These are phyloP conservation scores for Kregervanrija delftensis DNA, from an alignment of 805 yeast genomes.

Conservation along the genomic window DNA sequence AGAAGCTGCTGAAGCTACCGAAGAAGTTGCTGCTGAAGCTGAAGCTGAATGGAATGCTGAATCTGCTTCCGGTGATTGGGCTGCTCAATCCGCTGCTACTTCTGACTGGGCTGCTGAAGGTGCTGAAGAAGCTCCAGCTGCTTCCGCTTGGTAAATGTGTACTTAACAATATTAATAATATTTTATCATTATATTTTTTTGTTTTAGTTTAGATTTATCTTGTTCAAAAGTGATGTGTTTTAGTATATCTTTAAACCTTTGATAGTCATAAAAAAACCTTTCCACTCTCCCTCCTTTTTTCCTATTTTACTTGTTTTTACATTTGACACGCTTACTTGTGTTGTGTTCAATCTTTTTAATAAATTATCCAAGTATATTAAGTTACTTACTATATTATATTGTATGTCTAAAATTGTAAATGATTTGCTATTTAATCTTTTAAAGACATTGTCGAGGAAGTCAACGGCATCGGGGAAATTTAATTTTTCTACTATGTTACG, in stretches of 20 bases:
- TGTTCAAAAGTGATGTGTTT: no score
- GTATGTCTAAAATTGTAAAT: no score
- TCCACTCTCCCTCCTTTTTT: not conserved
- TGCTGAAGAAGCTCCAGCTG: conserved; percentile 19
- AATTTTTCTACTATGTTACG: no score
- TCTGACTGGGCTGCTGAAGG: conserved; percentile 37
- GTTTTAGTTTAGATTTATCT: not conserved
- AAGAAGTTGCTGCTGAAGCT: conserved; percentile 59
- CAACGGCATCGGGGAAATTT: no score
- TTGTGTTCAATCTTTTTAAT: no score
- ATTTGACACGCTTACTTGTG: not conserved
- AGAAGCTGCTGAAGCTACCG: conserved; percentile 58
- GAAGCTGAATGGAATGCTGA: conserved; percentile 43
- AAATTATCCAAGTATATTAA: no score
- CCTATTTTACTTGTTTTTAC: not conserved
- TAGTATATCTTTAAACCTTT: no score
- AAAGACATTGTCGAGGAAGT: no score
- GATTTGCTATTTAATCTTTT: no score
- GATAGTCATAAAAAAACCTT: no score
- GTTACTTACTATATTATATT: no score
- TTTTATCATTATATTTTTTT: not conserved
- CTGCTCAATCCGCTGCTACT: conserved; percentile 54
- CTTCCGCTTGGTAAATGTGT: conserved; percentile 26
- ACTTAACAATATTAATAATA: conserved; percentile 12
- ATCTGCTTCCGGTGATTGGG: conserved; percentile 45